phyloP scores from a whole-genome alignment of 2,329 filamentous ascomycete genomes.

The Orbilia blumenaviensis region DNA sequence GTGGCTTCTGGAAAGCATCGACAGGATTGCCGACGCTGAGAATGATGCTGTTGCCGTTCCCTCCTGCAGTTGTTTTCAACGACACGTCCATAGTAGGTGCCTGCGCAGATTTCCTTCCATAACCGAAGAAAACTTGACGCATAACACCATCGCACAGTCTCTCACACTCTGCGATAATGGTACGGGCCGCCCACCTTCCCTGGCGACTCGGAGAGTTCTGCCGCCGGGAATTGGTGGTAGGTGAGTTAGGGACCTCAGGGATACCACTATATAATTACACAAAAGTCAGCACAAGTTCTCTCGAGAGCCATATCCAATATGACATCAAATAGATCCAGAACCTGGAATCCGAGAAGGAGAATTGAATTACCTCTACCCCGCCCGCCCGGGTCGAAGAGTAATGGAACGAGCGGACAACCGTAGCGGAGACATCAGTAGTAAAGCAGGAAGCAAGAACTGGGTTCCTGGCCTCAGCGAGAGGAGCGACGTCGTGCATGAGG shows the following conservation, averaged over 20 bases:
- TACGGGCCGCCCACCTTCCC: slow-evolving; percentile 89
- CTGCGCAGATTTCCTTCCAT: slow-evolving; percentile 54
- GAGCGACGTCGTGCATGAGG: slow-evolving; percentile 68
- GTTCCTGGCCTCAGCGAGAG: slow-evolving; percentile 65
- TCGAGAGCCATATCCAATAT: background rate
- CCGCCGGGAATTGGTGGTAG: slow-evolving; percentile 61
- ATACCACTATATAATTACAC: slow-evolving; percentile 73
- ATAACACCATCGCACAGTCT: slow-evolving; percentile 99
- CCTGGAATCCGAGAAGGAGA: slow-evolving; percentile 27
- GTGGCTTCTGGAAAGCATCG: slow-evolving; percentile 40
- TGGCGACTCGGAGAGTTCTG: slow-evolving; percentile 65
- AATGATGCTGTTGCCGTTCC: slow-evolving; percentile 54
- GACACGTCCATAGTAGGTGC: slow-evolving; percentile 53
- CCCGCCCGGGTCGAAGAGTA: slow-evolving; percentile 93
- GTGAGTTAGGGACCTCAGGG: slow-evolving; percentile 66
- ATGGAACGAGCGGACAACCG: slow-evolving; percentile 82
- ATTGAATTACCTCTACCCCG: slow-evolving; percentile 66
- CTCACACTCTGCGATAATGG: slow-evolving; percentile 99
- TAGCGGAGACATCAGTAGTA: slow-evolving; percentile 75
- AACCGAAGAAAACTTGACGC: slow-evolving; percentile 90
- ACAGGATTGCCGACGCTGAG: slow-evolving; percentile 47
- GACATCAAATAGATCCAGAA: too few relatives aligned
- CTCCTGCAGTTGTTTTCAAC: slow-evolving; percentile 49
- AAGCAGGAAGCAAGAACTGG: slow-evolving; percentile 93
- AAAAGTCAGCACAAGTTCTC: slow-evolving; percentile 62